Evolutionary conservation across 345 rosid genomes (phyloP), one percentile per base, ranked within the genome.

Genomic region (Aegle marmelos): DNA sequence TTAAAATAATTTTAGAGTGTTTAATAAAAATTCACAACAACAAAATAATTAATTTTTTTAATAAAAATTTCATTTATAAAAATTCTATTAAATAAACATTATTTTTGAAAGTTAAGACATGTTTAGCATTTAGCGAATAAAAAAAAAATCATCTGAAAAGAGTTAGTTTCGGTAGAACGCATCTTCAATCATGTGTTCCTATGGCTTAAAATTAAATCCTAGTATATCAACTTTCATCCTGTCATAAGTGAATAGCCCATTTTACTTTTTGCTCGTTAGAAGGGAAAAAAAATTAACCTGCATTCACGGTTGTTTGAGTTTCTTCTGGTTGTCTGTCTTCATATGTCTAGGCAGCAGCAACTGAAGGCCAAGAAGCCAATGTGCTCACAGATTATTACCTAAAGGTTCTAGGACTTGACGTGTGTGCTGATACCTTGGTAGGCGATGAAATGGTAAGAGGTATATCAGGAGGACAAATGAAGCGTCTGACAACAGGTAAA

Each of bases 401-500:
- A 16, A 91, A 91, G 96, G 82, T 90, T 36, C 59, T 91, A 79
- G 95, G 93, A 74, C 83, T 88, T 63, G 93, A 91, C 27, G 73
- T 76, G 9, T 91, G 95, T 66, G 95, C 95, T 14, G 95, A 91
- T 78, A 91, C 87, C 7, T 67, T 87, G 68, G 88, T 90, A 36
- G 95, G 95, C 34, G 78, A 88, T 80, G 80, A 78, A 78, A 88
- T 91, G 95, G 50, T 84, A 31, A 84, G 95, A 83, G 95, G 95
- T 10, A 85, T 89, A 61, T 91, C 95, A 17, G 95, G 93, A 68
- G 93, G 93, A 37, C 90, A 91, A 82, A 88, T 72, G 83, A 91
- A 88, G 79, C 89, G 96, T 16, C 89, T 91, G 54, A 90, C 96
- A 6, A 91, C 93, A 4, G 96, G 93, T 87, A 85, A 76, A 24